phyloP scores from a whole-genome alignment of 805 yeast genomes.

The Metschnikowia orientalis region DNA sequence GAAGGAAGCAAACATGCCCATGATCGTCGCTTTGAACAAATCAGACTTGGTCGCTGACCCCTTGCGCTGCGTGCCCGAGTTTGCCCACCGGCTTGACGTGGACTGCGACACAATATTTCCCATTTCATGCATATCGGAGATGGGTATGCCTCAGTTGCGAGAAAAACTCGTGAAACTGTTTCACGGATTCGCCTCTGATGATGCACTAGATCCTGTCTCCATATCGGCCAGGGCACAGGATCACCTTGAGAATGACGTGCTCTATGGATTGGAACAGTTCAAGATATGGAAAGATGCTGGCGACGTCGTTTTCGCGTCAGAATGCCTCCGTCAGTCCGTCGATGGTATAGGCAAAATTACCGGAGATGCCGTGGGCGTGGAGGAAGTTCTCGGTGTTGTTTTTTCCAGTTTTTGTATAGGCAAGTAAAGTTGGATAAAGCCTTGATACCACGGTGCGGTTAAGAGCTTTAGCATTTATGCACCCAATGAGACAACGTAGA shows the following conservation, averaged over 20 bases:
- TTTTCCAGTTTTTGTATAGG: constrained; percentile 94
- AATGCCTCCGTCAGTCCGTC: constrained; percentile 65
- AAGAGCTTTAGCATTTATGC: constrained; percentile 3
- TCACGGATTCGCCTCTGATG: constrained; percentile 44
- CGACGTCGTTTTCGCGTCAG: constrained; percentile 79
- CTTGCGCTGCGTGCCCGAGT: not conserved
- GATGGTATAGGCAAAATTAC: constrained; percentile 91
- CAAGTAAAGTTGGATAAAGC: constrained; percentile 40
- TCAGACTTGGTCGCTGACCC: constrained; percentile 41
- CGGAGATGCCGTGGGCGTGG: constrained; percentile 83
- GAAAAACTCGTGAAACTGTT: constrained; percentile 42
- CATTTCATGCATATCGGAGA: constrained; percentile 58
- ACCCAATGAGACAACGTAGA: constrained; percentile 27
- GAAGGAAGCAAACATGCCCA: constrained; percentile 24
- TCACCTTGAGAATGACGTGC: constrained; percentile 67
- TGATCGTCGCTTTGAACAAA: constrained; percentile 56
- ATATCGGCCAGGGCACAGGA: constrained; percentile 76
- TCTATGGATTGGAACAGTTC: constrained; percentile 70
- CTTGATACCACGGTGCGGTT: not conserved
- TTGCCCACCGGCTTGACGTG: constrained; percentile 14
- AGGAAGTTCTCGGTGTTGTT: constrained; percentile 86
- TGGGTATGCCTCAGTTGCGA: constrained; percentile 52
- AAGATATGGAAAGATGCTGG: constrained; percentile 43
- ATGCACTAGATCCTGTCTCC: constrained; percentile 58
- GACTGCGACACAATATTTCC: constrained; percentile 17